phyloP scores from a whole-genome alignment of 2,329 filamentous ascomycete species.

The Chrysoporthe austroafricana region DNA sequence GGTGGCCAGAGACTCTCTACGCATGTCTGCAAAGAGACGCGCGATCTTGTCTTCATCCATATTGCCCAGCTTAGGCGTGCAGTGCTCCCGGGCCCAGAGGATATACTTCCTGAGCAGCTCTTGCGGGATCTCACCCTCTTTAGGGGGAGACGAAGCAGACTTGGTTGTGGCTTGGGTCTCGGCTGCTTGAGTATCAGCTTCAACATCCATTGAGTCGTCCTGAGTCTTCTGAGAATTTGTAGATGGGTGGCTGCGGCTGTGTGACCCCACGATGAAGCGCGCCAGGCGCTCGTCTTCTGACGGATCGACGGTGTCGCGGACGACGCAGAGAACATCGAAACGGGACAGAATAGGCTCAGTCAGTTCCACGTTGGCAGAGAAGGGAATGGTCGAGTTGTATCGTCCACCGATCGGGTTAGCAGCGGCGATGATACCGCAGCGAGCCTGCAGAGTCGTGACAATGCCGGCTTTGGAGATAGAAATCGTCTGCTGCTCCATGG shows the following conservation, averaged over 20 bases:
- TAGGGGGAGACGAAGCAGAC: constrained; percentile 34
- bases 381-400: constrained; percentile 95
- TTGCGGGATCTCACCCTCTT: constrained; percentile 80
- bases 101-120: constrained; percentile 95
- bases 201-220: constrained; percentile 64
- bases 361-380: constrained; percentile 93
- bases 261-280: constrained; percentile 91
- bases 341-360: constrained; percentile 97
- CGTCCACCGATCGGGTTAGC: constrained; percentile 95
- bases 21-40: constrained; percentile 93
- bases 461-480: constrained; percentile 99
- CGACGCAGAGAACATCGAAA: constrained; percentile 96
- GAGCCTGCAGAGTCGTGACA: constrained; percentile 93
- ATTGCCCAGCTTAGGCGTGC: constrained; percentile 90
- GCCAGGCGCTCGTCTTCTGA: constrained; percentile 90
- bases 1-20: constrained; percentile 87
- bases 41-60: constrained; percentile 98
- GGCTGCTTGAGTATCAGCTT: constrained; percentile 49
- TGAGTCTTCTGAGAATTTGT: constrained; percentile 49
- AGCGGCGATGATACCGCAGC: constrained; percentile 94
- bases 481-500: constrained; percentile 99
- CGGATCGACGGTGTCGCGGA: constrained; percentile 93
- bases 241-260: constrained; percentile 79
- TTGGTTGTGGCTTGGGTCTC: constrained; percentile 36
- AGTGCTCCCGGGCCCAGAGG: constrained; percentile 88